These are phyloP conservation scores for Candida bentonensis DNA, from an alignment of 805 yeast species.

Conservation along the genomic window DNA sequence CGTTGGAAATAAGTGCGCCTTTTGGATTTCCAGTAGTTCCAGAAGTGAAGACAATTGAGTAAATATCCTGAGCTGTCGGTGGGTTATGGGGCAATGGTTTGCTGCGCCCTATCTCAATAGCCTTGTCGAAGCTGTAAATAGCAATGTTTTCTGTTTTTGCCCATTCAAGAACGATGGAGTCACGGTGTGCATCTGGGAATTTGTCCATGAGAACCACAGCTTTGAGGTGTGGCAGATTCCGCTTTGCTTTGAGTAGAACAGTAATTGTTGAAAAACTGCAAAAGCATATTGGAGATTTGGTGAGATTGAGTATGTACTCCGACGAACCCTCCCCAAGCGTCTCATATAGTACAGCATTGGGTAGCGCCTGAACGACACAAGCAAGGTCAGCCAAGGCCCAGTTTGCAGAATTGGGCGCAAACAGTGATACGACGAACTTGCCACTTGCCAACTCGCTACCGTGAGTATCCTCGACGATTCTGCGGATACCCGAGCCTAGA, in stretches of 20 bases:
- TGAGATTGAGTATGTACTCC: slow-evolving; percentile 43
- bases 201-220: slow-evolving; percentile 36
- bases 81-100: slow-evolving; percentile 33
- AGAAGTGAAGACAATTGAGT: slow-evolving; percentile 48
- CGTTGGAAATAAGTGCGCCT: slow-evolving; percentile 49
- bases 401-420: slow-evolving; percentile 25
- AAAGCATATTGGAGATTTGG: slow-evolving; percentile 49
- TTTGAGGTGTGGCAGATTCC: slow-evolving; percentile 29
- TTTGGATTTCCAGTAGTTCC: slow-evolving; percentile 69
- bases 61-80: slow-evolving; percentile 38
- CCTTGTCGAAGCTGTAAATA: slow-evolving; percentile 29
- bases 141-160: slow-evolving; percentile 20
- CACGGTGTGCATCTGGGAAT: not conserved
- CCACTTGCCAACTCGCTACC: not conserved
- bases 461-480: slow-evolving; percentile 23
- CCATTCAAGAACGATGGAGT: slow-evolving; percentile 7
- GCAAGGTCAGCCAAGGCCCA: slow-evolving; percentile 65
- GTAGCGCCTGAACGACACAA: slow-evolving; percentile 40
- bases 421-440: slow-evolving; percentile 10
- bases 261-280: slow-evolving; percentile 38
- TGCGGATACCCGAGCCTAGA: slow-evolving; percentile 43
- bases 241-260: slow-evolving; percentile 32
- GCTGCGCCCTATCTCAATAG: slow-evolving; percentile 28
- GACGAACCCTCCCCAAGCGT: slow-evolving; percentile 48
- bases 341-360: slow-evolving; percentile 42